Evolutionary conservation across 371 early-diverging fungal species (phyloP).

Genomic region (Actinomortierella wolfii): DNA sequence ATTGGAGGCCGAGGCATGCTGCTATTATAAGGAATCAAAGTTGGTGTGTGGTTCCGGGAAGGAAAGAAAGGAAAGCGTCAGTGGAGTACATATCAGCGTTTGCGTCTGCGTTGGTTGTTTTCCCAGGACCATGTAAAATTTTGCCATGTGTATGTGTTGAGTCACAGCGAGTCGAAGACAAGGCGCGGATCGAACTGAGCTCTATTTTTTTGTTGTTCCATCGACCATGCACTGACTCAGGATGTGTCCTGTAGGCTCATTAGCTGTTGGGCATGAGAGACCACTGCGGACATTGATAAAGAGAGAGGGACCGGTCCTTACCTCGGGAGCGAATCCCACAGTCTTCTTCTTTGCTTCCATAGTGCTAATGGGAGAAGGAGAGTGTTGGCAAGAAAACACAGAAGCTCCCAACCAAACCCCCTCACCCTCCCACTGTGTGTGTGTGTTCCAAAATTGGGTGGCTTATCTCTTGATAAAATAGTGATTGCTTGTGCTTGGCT

Average conservation of each 20-base stretch:
- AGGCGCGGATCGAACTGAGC: too few species aligned
- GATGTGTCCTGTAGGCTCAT: conserved; percentile 5
- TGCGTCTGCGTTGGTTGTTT: neutral
- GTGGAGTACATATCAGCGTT: neutral
- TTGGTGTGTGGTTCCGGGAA: neutral
- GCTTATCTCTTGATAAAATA: too few species aligned
- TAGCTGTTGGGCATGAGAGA: neutral
- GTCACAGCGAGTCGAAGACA: conserved; percentile 29
- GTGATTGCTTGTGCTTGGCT: too few species aligned
- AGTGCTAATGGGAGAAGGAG: too few species aligned
- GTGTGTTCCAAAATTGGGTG: too few species aligned
- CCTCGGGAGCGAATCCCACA: conserved; percentile 45
- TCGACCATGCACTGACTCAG: neutral
- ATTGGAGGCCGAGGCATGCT: conserved; percentile 35
- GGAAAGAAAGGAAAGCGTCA: neutral
- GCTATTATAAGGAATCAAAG: conserved; percentile 7
- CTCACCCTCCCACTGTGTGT: too few species aligned
- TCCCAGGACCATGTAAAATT: neutral
- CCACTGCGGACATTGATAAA: neutral
- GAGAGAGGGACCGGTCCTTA: conserved; percentile 21
- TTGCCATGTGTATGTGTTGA: conserved; percentile 13
- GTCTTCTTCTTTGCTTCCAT: conserved; percentile 50
- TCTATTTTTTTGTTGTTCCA: neutral
- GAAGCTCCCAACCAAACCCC: too few species aligned
- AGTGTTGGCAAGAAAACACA: too few species aligned